Evolutionary conservation across 2,329 filamentous ascomycete genomes (phyloP).

Genomic region (Neofusicoccum laricinum): DNA sequence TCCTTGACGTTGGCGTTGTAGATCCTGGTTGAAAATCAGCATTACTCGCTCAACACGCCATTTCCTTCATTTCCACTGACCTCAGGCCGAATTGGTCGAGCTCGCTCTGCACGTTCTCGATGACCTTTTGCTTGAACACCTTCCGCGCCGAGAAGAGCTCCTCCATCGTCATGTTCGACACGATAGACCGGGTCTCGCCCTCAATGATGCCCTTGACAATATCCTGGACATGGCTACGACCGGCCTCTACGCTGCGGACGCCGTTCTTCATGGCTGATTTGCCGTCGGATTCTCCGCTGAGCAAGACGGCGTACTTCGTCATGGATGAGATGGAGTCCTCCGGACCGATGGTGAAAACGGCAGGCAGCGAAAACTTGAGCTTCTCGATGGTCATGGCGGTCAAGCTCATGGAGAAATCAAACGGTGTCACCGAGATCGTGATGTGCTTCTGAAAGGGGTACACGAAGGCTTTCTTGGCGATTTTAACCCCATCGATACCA

Average conservation of each 20-base stretch:
- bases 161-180: constrained; percentile 89
- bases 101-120: constrained; percentile 68
- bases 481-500: constrained; percentile 69
- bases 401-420: constrained; percentile 78
- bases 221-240: constrained; percentile 69
- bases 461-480: constrained; percentile 64
- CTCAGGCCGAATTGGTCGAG: constrained; percentile 76
- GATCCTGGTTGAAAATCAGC: constrained; percentile 40
- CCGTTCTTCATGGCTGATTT: constrained; percentile 28
- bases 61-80: background rate
- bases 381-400: constrained; percentile 91
- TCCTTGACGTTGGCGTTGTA: constrained; percentile 82
- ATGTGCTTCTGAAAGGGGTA: constrained; percentile 39
- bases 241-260: constrained; percentile 39
- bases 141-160: constrained; percentile 79
- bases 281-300: constrained; percentile 61
- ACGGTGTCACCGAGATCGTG: constrained; percentile 62
- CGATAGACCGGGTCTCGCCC: constrained; percentile 78
- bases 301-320: constrained; percentile 77
- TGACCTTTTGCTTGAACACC: constrained; percentile 69
- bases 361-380: constrained; percentile 75
- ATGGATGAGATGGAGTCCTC: constrained; percentile 68
- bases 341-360: constrained; percentile 83
- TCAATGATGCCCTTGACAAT: constrained; percentile 91
- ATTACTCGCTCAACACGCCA: background rate